phyloP scores from a whole-genome alignment of 805 yeast genomes.

The Suhomyces prunicola region DNA sequence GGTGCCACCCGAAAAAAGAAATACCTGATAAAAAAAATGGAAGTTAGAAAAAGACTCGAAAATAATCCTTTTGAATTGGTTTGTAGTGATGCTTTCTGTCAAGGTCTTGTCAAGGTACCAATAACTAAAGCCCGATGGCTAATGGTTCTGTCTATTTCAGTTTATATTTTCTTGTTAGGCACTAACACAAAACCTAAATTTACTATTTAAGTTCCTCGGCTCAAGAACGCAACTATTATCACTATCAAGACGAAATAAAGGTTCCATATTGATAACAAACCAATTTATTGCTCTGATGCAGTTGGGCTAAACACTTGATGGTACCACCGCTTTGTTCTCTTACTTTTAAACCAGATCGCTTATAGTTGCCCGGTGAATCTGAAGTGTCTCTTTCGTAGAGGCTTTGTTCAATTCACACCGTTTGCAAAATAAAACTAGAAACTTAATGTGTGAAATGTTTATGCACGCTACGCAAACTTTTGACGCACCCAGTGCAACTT shows the following conservation, averaged over 20 bases:
- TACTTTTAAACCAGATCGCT: not conserved
- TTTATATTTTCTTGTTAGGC: not conserved
- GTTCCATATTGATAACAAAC: not conserved
- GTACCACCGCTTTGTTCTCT: too few species aligned
- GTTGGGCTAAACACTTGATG: too few species aligned
- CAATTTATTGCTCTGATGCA: not conserved
- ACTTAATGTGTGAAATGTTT: not conserved
- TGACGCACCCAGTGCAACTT: not conserved
- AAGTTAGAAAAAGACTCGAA: not conserved
- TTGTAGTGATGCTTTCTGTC: not conserved
- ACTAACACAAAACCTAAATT: not conserved
- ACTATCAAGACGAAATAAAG: not conserved
- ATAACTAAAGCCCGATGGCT: not conserved
- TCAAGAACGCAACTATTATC: not conserved
- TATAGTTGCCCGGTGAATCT: not conserved
- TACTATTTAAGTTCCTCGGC: not conserved
- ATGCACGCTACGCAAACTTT: not conserved
- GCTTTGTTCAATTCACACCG: not conserved
- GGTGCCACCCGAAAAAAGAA: not conserved
- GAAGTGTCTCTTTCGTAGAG: not conserved
- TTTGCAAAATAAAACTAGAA: not conserved
- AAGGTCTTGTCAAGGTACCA: not conserved
- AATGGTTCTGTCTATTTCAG: not conserved
- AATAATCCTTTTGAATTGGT: not conserved
- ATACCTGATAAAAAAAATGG: not conserved